Percentiles rank a stretch among this genome's conserved stretches.
These are phyloP conservation scores for Arthrinium phaeospermum DNA, from an alignment of 2,329 filamentous ascomycete genomes.

Conservation along the genomic window DNA sequence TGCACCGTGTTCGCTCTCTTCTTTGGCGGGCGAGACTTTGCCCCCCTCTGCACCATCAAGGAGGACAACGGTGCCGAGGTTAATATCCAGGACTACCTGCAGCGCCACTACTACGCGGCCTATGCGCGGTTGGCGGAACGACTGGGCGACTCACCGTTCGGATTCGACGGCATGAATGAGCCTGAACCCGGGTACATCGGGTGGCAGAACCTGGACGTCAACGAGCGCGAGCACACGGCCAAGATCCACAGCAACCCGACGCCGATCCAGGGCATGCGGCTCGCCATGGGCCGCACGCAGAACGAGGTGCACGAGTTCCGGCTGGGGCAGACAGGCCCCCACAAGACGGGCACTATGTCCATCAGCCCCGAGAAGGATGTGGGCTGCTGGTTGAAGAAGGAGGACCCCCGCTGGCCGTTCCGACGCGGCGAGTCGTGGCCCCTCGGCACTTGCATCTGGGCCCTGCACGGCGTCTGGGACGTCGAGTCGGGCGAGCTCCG, in stretches of 20 bases:
- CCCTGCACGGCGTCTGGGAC: constrained; percentile 33
- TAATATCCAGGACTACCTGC: constrained; percentile 36
- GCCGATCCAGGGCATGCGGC: constrained; percentile 30
- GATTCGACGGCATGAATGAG: constrained; percentile 35
- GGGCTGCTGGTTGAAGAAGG: constrained; percentile 29
- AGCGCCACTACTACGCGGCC: constrained; percentile 31
- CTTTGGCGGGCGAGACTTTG: constrained; percentile 31
- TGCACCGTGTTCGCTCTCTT: constrained; percentile 32
- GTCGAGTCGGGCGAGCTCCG: constrained; percentile 27
- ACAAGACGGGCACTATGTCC: constrained; percentile 28
- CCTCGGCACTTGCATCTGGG: constrained; percentile 32
- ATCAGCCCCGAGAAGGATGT: constrained; percentile 23
- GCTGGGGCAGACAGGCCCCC: constrained; percentile 31
- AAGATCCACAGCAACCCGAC: constrained; percentile 32
- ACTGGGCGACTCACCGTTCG: constrained; percentile 30
- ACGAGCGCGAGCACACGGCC: constrained; percentile 29
- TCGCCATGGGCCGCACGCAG: constrained; percentile 30
- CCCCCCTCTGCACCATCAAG: constrained; percentile 30
- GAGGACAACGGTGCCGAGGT: constrained; percentile 23
- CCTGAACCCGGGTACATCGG: constrained; percentile 32
- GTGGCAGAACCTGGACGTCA: constrained; percentile 26
- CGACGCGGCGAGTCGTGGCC: constrained; percentile 26
- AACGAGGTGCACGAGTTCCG: constrained; percentile 28
- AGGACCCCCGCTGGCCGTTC: constrained; percentile 32
- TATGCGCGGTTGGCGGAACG: constrained; percentile 27